Conservation (phyloP, 371 early-diverging fungal genomes). For the Antonospora locustae region DNA sequence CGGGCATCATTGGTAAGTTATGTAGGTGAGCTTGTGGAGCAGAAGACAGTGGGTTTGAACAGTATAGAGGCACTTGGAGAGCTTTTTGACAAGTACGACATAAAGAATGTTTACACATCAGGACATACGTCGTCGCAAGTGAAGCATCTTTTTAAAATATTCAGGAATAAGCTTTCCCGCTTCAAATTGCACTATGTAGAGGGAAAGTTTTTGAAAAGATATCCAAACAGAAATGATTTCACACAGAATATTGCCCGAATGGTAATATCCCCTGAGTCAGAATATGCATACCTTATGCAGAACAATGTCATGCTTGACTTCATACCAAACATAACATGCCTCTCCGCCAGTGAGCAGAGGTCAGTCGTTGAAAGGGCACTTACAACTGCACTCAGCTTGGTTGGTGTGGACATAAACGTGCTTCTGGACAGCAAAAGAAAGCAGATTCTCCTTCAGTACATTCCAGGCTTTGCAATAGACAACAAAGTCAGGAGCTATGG, state of each 20-base stretch:
- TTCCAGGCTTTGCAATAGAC: not conserved
- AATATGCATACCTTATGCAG: conserved; percentile 2
- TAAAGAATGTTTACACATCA: not conserved
- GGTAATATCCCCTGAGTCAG: conserved; percentile 16
- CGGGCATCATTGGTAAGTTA: not conserved
- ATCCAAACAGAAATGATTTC: not conserved
- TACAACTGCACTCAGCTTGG: conserved; percentile 6
- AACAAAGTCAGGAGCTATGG: not conserved
- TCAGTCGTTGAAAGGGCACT: conserved; percentile 8
- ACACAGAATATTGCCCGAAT: not conserved
- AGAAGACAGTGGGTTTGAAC: not conserved
- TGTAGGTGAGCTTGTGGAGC: conserved; percentile 1
- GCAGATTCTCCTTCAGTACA: not conserved
- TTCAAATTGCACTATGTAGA: not conserved
- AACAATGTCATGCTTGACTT: conserved; percentile 3
- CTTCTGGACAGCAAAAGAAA: not conserved
- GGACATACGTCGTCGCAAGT: not conserved
- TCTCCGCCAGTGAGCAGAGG: not conserved
- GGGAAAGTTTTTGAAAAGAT: not conserved
- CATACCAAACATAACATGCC: not conserved
- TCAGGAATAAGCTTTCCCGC: not conserved
- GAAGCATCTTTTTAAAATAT: not conserved
- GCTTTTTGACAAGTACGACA: not conserved
- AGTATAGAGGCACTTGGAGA: not conserved
- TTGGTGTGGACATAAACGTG: conserved; percentile 16